Evolutionary conservation across 2,329 filamentous ascomycete genomes (phyloP).

Genomic region (Alternaria rosae): DNA sequence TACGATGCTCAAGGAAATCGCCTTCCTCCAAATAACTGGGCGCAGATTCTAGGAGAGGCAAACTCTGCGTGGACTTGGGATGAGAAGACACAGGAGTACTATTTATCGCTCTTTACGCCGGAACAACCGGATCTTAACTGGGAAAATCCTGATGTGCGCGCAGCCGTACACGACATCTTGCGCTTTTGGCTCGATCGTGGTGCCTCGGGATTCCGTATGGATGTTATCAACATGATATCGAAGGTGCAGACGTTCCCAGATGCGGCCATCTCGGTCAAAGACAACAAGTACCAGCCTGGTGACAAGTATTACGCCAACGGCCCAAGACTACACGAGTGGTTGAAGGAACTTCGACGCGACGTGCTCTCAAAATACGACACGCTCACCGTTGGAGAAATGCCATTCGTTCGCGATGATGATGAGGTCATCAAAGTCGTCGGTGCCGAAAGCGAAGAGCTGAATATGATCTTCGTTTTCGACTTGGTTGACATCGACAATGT

Average conservation of each 20-base stretch:
- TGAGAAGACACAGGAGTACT: slow-evolving; percentile 74
- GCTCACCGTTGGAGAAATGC: slow-evolving; percentile 72
- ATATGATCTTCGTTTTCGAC: slow-evolving; percentile 71
- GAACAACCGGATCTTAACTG: slow-evolving; percentile 86
- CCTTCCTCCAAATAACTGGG: slow-evolving; percentile 78
- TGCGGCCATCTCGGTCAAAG: slow-evolving; percentile 37
- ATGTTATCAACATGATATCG: slow-evolving; percentile 50
- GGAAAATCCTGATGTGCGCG: slow-evolving; percentile 72
- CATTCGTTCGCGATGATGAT: slow-evolving; percentile 58
- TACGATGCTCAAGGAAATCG: slow-evolving; percentile 64
- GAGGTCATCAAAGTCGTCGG: slow-evolving; percentile 58
- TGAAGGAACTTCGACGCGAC: slow-evolving; percentile 68
- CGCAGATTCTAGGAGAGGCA: slow-evolving; percentile 62
- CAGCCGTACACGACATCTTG: slow-evolving; percentile 75
- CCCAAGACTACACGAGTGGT: slow-evolving; percentile 72
- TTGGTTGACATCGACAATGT: slow-evolving; percentile 50
- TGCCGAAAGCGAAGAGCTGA: slow-evolving; percentile 60
- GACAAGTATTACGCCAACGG: slow-evolving; percentile 70
- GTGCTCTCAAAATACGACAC: slow-evolving; percentile 68
- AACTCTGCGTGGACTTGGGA: slow-evolving; percentile 75
- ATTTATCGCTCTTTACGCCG: slow-evolving; percentile 76
- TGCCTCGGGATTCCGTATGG: slow-evolving; percentile 58
- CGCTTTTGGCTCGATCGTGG: slow-evolving; percentile 81
- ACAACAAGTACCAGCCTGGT: slow-evolving; percentile 51
- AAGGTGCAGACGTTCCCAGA: slow-evolving; percentile 44